Percentiles rank a stretch among this genome's conserved stretches.
These are phyloP conservation scores for Arctostaphylos glauca DNA, from an alignment of 148 eudicot genomes.

Conservation along the genomic window DNA sequence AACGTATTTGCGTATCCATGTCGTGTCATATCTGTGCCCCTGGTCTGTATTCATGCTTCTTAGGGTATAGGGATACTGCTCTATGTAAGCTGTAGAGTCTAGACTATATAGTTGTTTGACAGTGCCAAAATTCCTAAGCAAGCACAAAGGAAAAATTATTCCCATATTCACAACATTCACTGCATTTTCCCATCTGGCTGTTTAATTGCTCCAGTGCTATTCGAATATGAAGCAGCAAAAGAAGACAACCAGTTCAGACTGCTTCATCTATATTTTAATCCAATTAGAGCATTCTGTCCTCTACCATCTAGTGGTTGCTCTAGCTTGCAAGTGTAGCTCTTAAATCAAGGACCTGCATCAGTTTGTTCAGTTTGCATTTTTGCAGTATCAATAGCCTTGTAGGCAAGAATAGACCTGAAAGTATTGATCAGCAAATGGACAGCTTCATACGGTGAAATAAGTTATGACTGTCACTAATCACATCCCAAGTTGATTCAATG, in stretches of 20 bases:
- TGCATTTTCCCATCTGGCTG: background rate
- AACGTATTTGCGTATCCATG: too few relatives aligned
- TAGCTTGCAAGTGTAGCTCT: background rate
- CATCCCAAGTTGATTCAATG: background rate
- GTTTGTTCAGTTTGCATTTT: background rate
- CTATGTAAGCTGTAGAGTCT: background rate
- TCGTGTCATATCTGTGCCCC: too few relatives aligned
- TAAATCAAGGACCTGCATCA: background rate
- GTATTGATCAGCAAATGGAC: background rate
- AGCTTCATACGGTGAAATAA: background rate
- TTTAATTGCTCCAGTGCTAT: background rate
- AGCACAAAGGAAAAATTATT: background rate
- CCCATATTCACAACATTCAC: slow-evolving; percentile 5
- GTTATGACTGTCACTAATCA: background rate
- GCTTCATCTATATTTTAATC: background rate
- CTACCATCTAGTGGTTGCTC: background rate
- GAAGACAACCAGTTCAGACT: background rate
- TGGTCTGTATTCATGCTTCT: too few relatives aligned
- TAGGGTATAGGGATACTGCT: background rate
- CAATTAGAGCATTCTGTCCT: background rate
- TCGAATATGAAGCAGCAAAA: too few relatives aligned
- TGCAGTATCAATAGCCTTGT: background rate
- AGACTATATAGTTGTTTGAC: background rate
- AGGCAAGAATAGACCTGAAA: background rate
- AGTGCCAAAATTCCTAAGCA: background rate